Evolutionary conservation across 1,284 basidiomycete genomes (phyloP), one percentile per base, ranked within the genome.

Genomic region (Pseudomicrostroma phylloplanum): DNA sequence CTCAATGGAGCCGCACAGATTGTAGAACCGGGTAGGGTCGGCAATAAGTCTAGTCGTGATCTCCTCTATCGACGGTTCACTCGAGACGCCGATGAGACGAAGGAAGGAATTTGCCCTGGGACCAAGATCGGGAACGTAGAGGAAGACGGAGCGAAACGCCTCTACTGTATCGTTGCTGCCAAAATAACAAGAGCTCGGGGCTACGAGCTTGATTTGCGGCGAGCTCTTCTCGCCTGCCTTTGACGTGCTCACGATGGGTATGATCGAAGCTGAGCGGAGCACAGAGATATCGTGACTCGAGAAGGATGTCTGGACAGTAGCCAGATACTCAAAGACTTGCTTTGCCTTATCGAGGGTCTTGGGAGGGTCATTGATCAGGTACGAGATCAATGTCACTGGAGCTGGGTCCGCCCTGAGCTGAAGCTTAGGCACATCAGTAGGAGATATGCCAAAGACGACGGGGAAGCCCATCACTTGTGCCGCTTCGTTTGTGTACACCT

Each of bases 11-110:
- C 85, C 85, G 13, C 87, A 83, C 21, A 89, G 80, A 40, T 85
- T 80, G 67, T 87, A 90, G 78, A 92, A 92, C 56, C 83, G 82
- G 25, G 81, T 82, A 9, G 90, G 89, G 64, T 76, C 65, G 26
- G 43, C 61, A 6, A 78, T 65, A 11, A 80, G 67, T 57, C 80
- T 76, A 30, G 67, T 64, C 1, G 80, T 76, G 36, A 83, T 82
- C 71, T 94, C 90, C 68, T 89, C 87, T 0, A 91, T 87, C 40
- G 87, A 92, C 0, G 94, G 96, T 74, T 94, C 90, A 58, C 86
- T 86, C 73, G 88, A 88, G 19, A 93, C 91, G 21, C 94, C 94
- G 70, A 90, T 91, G 11, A 89, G 87, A 63, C 85, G 86, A 56
- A 99, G 82, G 80, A 98, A 78, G 2, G 85, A 82, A 68, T 92